Base-by-base conservation (phyloP, 108 stramenopile genomes). In the Aurantiochytrium sp. region DNA sequence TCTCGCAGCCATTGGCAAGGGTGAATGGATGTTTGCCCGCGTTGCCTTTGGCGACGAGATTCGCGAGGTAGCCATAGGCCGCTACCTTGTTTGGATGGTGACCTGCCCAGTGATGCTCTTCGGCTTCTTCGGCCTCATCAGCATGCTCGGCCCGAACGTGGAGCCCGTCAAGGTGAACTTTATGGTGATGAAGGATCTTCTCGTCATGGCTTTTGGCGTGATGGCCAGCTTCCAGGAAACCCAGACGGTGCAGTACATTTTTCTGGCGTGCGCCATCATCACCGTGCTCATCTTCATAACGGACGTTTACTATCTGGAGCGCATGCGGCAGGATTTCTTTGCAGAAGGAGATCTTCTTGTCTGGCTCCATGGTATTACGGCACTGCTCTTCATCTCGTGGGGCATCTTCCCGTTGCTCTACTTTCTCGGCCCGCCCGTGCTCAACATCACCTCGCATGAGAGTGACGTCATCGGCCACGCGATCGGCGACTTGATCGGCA, bases 41-140 rank as follows among this genome's bases (percentile, higher is more conserved):
- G 73, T 81, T 3, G 45, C 45, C 30, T 81, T 81, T 48, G 73
- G 45, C n/a, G 73, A 81, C 32, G 73, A 48, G 27, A 41, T 48
- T 41, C 39, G 45, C 27, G 19, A 41, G 21, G 45, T 81, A 6
- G 73, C 45, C 42, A 6, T 81, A 6, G 73, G 73, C 39, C 39
- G 73, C n/a, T 81, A 81, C 73, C 12, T 81, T 41, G 2, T 48
- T 8, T 81, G 73, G 73, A 41, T 81, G 45, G 45, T 81, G 10
- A 81, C 73, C 45, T 81, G 73, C 73, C 73, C 73, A 6, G 73
- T 48, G n/a, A 81, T 81, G 42, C 73, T 81, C 19, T 48, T 81
- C 12, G 73, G 73, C 1, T 81, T 81, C 45, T 81, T 48, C 24
- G 42, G 45, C 12, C n/a, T 48, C 39, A 81, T 81, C 45, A 48